Conservation (phyloP, 2,329 filamentous ascomycete species). For the Chrysoporthe cubensis region DNA sequence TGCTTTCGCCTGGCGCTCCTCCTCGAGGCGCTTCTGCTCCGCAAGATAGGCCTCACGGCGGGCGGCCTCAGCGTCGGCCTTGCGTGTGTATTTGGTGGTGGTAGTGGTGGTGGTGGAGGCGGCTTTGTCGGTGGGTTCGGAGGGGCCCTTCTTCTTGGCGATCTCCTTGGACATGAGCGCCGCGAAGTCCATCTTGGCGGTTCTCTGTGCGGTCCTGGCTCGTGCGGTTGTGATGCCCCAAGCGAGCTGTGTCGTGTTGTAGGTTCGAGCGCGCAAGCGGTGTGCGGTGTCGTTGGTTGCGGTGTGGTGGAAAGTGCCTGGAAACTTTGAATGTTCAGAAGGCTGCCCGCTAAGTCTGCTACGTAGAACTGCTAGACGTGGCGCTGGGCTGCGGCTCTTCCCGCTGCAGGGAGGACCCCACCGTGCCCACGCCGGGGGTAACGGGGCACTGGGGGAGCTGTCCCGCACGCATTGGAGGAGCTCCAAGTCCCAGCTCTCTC, state of each 20-base stretch:
- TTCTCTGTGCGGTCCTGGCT: not conserved
- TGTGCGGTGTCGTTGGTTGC: not conserved
- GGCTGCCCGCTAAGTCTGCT: not conserved
- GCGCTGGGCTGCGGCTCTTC: constrained; percentile 17
- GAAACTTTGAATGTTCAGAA: not conserved
- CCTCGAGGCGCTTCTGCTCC: constrained; percentile 76
- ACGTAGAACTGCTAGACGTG: constrained; percentile 14
- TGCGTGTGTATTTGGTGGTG: constrained; percentile 75
- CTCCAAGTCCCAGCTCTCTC: not conserved
- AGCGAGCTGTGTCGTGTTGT: not conserved
- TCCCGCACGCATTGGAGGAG: constrained; percentile 11
- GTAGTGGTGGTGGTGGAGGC: constrained; percentile 42
- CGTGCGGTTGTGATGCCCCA: not conserved
- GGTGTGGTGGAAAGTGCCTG: not conserved
- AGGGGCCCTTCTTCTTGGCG: constrained; percentile 70
- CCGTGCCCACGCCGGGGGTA: constrained; percentile 11
- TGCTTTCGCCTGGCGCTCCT: constrained; percentile 69
- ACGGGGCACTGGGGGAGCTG: not conserved
- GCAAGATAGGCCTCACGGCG: constrained; percentile 79
- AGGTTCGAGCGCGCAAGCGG: not conserved
- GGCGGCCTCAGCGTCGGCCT: constrained; percentile 82
- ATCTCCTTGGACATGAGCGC: constrained; percentile 93
- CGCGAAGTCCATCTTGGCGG: constrained; percentile 84
- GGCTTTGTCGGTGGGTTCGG: constrained; percentile 27
- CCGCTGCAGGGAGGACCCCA: constrained; percentile 11